These are phyloP conservation scores for Alternaria ethzedia DNA, from an alignment of 2,329 filamentous ascomycete genomes.

Conservation along the genomic window DNA sequence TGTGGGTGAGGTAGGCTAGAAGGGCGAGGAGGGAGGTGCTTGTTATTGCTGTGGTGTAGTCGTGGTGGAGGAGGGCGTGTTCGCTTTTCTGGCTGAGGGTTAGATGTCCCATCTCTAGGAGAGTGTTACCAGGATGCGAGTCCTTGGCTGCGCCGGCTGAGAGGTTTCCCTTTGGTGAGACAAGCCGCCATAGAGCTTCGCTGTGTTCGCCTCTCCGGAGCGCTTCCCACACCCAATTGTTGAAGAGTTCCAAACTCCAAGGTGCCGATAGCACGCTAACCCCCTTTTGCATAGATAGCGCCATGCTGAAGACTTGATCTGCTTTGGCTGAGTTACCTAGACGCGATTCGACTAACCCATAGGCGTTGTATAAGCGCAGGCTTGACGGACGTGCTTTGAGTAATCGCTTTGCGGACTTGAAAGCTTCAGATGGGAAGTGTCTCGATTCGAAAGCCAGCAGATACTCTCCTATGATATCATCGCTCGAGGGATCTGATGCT, in stretches of 20 bases:
- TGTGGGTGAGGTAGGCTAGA: slow-evolving; percentile 68
- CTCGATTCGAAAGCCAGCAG: slow-evolving; percentile 70
- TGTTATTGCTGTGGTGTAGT: slow-evolving; percentile 55
- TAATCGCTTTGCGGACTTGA: slow-evolving; percentile 74
- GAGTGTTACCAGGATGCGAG: slow-evolving; percentile 13
- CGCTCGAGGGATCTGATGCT: slow-evolving; percentile 45
- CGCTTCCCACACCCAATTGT: slow-evolving; percentile 69
- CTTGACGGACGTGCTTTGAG: slow-evolving; percentile 72
- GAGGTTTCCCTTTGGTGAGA: slow-evolving; percentile 34
- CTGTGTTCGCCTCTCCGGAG: slow-evolving; percentile 54
- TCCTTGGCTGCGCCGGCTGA: background rate
- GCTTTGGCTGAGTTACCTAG: slow-evolving; percentile 65
- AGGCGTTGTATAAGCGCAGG: slow-evolving; percentile 76
- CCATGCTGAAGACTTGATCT: slow-evolving; percentile 69
- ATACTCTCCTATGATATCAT: slow-evolving; percentile 68
- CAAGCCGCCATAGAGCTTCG: slow-evolving; percentile 43
- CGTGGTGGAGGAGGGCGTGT: slow-evolving; percentile 58
- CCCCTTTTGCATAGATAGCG: slow-evolving; percentile 64
- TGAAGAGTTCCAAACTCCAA: slow-evolving; percentile 57
- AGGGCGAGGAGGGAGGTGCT: slow-evolving; percentile 69
- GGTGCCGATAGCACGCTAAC: slow-evolving; percentile 61
- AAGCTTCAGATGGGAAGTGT: slow-evolving; percentile 61
- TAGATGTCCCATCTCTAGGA: slow-evolving; percentile 22
- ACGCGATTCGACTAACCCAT: slow-evolving; percentile 73
- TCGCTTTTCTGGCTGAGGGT: slow-evolving; percentile 51